Conservation (phyloP, 345 rosid species). For the Moricandia arvensis region DNA sequence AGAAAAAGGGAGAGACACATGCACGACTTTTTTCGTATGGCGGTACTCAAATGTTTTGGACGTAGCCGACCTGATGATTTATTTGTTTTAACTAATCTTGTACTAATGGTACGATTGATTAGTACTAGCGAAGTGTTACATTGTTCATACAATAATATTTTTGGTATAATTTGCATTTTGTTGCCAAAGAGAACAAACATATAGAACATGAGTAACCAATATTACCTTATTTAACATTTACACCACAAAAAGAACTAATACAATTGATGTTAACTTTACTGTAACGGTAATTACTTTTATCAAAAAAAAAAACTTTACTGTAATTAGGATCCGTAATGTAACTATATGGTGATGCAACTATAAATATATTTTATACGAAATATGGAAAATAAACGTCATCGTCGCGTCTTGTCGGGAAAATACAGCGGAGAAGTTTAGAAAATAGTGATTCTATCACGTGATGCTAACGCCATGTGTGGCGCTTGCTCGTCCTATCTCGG, state of each 20-base stretch:
- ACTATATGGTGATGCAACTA: neutral
- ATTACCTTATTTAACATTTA: no score
- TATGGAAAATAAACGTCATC: neutral
- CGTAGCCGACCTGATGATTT: neutral
- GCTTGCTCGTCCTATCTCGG: neutral
- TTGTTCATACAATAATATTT: neutral
- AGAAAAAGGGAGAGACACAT: neutral
- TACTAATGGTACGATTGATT: neutral
- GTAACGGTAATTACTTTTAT: no score
- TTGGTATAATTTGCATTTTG: neutral
- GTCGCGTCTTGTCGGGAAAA: neutral
- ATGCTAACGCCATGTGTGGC: constrained; percentile 28
- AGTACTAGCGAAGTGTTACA: neutral
- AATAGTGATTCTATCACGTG: constrained; percentile 30
- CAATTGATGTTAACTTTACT: neutral
- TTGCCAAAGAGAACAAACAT: neutral
- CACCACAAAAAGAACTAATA: no score
- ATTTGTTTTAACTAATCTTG: neutral
- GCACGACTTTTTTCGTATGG: neutral
- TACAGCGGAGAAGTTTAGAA: neutral
- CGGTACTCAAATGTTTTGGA: neutral
- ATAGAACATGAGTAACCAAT: neutral
- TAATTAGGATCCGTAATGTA: neutral
- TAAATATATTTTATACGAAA: neutral
- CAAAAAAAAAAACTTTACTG: neutral